These are phyloP conservation scores for Heterobasidion annosum DNA, from an alignment of 1,284 basidiomycete genomes.

Conservation along the genomic window DNA sequence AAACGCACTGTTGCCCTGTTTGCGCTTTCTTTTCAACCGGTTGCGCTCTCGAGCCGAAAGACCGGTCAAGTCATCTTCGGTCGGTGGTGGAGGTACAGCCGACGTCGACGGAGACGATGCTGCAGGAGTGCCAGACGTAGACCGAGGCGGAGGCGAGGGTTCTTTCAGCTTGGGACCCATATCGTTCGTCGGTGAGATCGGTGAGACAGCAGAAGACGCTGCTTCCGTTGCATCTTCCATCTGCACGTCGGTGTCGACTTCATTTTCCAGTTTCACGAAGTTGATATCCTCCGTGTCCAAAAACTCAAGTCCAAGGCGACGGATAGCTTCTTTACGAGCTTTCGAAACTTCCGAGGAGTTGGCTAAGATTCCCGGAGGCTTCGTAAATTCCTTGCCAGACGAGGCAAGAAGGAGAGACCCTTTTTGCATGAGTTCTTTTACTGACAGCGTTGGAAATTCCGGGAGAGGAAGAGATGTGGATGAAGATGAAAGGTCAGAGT, in stretches of 20 bases:
- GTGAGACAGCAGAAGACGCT: slow-evolving; percentile 20
- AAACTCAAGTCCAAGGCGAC: slow-evolving; percentile 74
- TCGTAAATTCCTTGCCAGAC: slow-evolving; percentile 80
- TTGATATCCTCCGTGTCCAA: slow-evolving; percentile 67
- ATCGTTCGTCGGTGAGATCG: slow-evolving; percentile 17
- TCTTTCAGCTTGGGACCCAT: slow-evolving; percentile 18
- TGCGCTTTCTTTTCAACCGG: slow-evolving; percentile 85
- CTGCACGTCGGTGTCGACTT: slow-evolving; percentile 6
- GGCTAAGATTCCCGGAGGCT: slow-evolving; percentile 59
- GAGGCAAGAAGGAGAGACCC: slow-evolving; percentile 78
- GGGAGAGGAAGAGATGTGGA: slow-evolving; percentile 27
- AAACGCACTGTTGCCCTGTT: slow-evolving; percentile 73
- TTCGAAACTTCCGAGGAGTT: slow-evolving; percentile 70
- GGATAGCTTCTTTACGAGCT: slow-evolving; percentile 77
- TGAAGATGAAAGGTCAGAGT: slow-evolving; percentile 11
- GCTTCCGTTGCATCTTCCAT: slow-evolving; percentile 1
- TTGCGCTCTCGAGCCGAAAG: slow-evolving; percentile 86
- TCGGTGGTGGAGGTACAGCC: slow-evolving; percentile 27
- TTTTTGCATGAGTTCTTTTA: slow-evolving; percentile 65
- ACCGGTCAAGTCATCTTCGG: slow-evolving; percentile 35
- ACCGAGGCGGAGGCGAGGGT: slow-evolving; percentile 12
- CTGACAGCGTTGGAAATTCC: slow-evolving; percentile 66
- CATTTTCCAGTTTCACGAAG: slow-evolving; percentile 27
- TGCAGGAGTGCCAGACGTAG: slow-evolving; percentile 20
- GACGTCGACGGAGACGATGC: slow-evolving; percentile 48